Evolutionary conservation across 345 rosid genomes (phyloP), one percentile per base, ranked within the genome.

Genomic region (Ceriops zippeliana): DNA sequence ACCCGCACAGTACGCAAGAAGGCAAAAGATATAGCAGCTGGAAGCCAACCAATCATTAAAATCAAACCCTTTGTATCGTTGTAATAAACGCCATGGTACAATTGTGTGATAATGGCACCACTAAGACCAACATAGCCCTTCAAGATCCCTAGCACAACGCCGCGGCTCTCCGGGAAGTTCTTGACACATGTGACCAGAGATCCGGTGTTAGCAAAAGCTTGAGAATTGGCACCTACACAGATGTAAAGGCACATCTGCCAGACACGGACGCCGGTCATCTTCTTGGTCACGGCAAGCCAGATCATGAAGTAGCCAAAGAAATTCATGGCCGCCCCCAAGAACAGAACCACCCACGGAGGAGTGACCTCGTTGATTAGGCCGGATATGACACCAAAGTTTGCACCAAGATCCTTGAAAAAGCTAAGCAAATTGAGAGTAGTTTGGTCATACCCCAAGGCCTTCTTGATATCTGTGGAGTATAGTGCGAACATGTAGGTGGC

Each of bases 221-320:
- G 87, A 24, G 93, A 86, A 57, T 88, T 88, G 3, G 89, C 87
- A 0, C 90, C 90, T 1, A 84, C 60, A 61, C 82, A 86, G 20
- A 88, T 88, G 73, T 86, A 86, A 34, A 85, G 65, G 73, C 90
- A 88, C 90, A 88, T 86, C 1, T 80, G 85, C 90, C 93, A 88
- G 1, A 86, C 76, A 2, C 46, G 67, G 0, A 85, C 86, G 4
- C 13, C 64, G 0, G 90, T 19, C 0, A 86, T 75, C 24, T 59
- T 79, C 28, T 70, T 71, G 31, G 83, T 72, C n/a, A 88, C 93
- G 63, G 89, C 76, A 0, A 84, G 72, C 93, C 90, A 88, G 0
- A 88, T 84, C 90, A 88, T 86, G 79, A 86, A 79, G 79, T 88
- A 88, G 28, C 93, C 93, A 32, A 70, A 78, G 60, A 88, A 80